These are phyloP conservation scores for Coelastrella sp. DNA, from an alignment of 139 green algal genomes.

Conservation along the genomic window DNA sequence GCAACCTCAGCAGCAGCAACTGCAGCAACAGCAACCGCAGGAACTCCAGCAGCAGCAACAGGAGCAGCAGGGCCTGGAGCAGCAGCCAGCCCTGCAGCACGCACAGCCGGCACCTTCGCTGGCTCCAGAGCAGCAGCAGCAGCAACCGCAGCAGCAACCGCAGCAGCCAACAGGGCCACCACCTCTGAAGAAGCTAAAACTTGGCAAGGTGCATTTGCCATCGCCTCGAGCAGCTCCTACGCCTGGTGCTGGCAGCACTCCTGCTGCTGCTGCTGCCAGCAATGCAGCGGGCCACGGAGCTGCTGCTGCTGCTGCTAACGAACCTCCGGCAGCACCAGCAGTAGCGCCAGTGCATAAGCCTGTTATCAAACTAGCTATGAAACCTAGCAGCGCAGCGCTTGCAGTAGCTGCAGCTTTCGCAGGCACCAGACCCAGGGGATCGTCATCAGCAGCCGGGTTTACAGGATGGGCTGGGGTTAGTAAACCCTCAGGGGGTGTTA, in stretches of 20 bases:
- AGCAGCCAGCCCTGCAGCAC: background rate
- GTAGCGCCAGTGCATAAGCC: background rate
- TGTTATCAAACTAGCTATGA: background rate
- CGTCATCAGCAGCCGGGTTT: no score
- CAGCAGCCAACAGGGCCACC: background rate
- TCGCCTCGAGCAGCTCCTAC: background rate
- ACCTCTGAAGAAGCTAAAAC: slow-evolving; percentile 14
- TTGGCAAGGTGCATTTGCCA: slow-evolving; percentile 19
- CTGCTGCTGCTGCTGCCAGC: background rate
- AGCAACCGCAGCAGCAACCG: background rate
- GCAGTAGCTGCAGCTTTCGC: background rate
- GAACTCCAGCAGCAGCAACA: background rate
- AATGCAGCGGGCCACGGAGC: background rate
- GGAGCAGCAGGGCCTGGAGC: background rate
- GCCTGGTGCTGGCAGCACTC: background rate
- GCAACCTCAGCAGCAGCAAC: background rate
- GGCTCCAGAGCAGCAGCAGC: background rate
- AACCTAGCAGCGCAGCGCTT: background rate
- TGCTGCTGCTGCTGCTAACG: background rate
- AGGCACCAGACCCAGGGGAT: background rate
- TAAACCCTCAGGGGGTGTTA: no score
- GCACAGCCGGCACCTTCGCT: background rate
- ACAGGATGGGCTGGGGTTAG: background rate
- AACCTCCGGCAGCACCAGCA: background rate
- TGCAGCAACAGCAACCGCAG: background rate